Conservation (phyloP, 2,329 filamentous ascomycete species). For the Fusarium ambrosium region DNA sequence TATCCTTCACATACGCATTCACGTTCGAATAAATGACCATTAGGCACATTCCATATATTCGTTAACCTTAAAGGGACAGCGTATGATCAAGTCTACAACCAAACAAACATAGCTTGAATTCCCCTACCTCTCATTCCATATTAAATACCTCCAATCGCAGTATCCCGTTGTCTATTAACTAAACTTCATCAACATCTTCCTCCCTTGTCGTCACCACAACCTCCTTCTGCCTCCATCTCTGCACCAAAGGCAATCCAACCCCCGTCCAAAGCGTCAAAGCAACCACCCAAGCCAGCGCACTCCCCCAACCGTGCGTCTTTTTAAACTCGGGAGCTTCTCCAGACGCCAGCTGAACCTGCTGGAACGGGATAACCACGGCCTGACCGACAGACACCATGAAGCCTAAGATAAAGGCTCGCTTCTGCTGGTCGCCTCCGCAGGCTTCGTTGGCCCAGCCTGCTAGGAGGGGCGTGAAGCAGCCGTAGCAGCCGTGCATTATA, state of each 20-base stretch:
- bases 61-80: not conserved
- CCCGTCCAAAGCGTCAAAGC: slow-evolving; percentile 53
- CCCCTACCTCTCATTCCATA: not conserved
- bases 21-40: not conserved
- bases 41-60: fast-evolving
- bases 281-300: slow-evolving; percentile 50
- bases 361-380: slow-evolving; percentile 56
- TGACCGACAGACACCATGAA: slow-evolving; percentile 55
- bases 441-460: slow-evolving; percentile 58
- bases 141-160: not conserved
- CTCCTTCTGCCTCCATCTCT: slow-evolving; percentile 34
- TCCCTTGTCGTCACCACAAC: slow-evolving; percentile 8
- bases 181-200: slow-evolving; percentile 9
- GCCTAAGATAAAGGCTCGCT: slow-evolving; percentile 57
- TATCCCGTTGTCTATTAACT: not conserved
- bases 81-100: not conserved
- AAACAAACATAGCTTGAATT: not conserved
- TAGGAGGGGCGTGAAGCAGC: slow-evolving; percentile 57
- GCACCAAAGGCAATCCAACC: slow-evolving; percentile 46
- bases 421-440: slow-evolving; percentile 59
- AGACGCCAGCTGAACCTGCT: slow-evolving; percentile 55
- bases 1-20: not conserved
- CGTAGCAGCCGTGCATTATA: slow-evolving; percentile 56
- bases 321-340: slow-evolving; percentile 52
- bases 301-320: slow-evolving; percentile 54